Percentiles rank a stretch among this genome's conserved stretches.
Conservation (phyloP, 2,329 filamentous ascomycete species). For the Cadophora sp. region DNA sequence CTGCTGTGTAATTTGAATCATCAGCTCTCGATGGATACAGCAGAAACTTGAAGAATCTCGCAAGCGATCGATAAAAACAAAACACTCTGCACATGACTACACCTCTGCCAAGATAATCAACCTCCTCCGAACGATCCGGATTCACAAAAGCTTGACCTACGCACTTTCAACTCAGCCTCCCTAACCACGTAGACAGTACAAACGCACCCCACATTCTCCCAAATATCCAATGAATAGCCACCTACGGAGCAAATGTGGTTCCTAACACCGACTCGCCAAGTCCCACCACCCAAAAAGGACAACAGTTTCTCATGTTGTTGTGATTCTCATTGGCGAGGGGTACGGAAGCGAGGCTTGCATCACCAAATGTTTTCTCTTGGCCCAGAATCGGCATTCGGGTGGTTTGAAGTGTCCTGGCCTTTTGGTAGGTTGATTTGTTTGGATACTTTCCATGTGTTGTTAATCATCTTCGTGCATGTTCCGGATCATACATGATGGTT, state of each 20-base stretch:
- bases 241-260: background rate
- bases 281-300: background rate
- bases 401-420: too few relatives aligned
- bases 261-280: constrained; percentile 2
- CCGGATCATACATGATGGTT: too few relatives aligned
- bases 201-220: background rate
- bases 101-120: background rate
- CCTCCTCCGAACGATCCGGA: background rate
- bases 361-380: background rate
- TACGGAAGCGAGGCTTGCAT: background rate
- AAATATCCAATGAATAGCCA: background rate
- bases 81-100: background rate
- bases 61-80: background rate
- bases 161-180: background rate
- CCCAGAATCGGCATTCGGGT: too few relatives aligned
- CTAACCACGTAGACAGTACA: background rate
- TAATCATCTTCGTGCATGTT: too few relatives aligned
- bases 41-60: too few relatives aligned
- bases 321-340: background rate
- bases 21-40: too few relatives aligned
- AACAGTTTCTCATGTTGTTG: background rate
- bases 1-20: too few relatives aligned
- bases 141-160: background rate
- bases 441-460: too few relatives aligned
- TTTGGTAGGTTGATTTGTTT: too few relatives aligned